A percentile compares a stretch with the other conserved stretches of the same genome.
phyloP scores from a whole-genome alignment of 2,329 filamentous ascomycete genomes.

The Cladophialophora psammophila region DNA sequence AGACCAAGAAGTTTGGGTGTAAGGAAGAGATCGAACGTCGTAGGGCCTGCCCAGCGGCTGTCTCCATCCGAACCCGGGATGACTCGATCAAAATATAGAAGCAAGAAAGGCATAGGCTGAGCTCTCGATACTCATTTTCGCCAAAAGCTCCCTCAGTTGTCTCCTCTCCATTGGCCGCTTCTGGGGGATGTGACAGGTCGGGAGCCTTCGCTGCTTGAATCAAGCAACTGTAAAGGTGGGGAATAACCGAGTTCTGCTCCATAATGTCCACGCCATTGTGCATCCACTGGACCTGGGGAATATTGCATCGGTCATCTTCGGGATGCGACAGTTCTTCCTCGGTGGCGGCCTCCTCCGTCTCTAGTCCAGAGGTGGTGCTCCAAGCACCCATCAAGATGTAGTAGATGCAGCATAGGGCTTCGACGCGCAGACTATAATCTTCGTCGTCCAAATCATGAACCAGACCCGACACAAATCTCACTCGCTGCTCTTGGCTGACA shows the following conservation, averaged over 20 bases:
- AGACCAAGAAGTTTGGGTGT: constrained; percentile 38
- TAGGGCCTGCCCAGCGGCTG: constrained; percentile 27
- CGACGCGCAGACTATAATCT: constrained; percentile 52
- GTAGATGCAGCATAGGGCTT: constrained; percentile 55
- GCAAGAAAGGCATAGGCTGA: constrained; percentile 39
- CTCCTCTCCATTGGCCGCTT: constrained; percentile 23
- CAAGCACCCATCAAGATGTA: constrained; percentile 72
- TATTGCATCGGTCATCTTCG: constrained; percentile 56
- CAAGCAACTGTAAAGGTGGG: constrained; percentile 49
- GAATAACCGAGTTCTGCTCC: constrained; percentile 47
- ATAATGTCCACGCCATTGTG: constrained; percentile 51
- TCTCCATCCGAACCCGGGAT: constrained; percentile 30
- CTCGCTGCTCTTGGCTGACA: constrained; percentile 61
- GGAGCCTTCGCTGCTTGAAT: constrained; percentile 50
- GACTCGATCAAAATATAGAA: constrained; percentile 41
- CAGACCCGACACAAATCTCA: constrained; percentile 50
- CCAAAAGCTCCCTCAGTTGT: constrained; percentile 36
- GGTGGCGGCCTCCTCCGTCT: constrained; percentile 20
- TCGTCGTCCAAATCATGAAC: constrained; percentile 49
- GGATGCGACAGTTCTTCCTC: constrained; percentile 46
- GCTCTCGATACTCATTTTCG: constrained; percentile 38
- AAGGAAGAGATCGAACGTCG: constrained; percentile 31
- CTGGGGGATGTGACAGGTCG: constrained; percentile 27
- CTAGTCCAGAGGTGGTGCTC: constrained; percentile 68
- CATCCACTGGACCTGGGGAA: constrained; percentile 57